A percentile compares a stretch with the other conserved stretches of the same genome.
Evolutionary conservation across 208 protist species (phyloP).

Genomic region (Crithidia expoeki): DNA sequence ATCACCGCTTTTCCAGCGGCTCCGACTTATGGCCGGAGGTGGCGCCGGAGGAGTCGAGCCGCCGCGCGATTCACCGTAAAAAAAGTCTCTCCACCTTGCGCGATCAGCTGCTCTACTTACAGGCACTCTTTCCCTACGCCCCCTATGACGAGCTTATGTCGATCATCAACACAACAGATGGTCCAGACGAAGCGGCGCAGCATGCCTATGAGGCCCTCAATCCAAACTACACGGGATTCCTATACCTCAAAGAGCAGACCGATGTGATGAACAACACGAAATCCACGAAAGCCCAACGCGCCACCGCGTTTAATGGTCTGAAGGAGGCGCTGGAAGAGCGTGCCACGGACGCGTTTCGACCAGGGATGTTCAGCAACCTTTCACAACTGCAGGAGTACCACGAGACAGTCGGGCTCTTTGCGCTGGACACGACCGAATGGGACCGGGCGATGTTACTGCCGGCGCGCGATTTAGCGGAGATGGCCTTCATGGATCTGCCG

Average conservation of each 20-base stretch:
- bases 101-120: conserved; percentile 52
- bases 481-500: conserved; percentile 42
- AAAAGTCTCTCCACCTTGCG: conserved; percentile 16
- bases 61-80: background rate
- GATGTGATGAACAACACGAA: conserved; percentile 24
- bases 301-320: conserved; percentile 41
- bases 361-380: conserved; percentile 32
- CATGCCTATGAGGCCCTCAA: conserved; percentile 56
- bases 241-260: conserved; percentile 50
- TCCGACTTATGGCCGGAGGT: conserved; percentile 14
- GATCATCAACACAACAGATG: conserved; percentile 27
- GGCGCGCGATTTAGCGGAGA: conserved; percentile 35
- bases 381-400: conserved; percentile 68
- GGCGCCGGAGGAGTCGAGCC: conserved; percentile 10
- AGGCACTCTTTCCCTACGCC: conserved; percentile 77
- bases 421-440: conserved; percentile 75
- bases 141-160: conserved; percentile 32
- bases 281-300: conserved; percentile 22
- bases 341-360: conserved; percentile 26
- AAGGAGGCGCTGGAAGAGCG: conserved; percentile 42
- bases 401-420: conserved; percentile 53
- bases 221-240: conserved; percentile 47
- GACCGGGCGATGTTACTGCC: conserved; percentile 52
- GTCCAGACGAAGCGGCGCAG: conserved; percentile 49
- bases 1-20: conserved; percentile 13